Evolutionary conservation across 2,329 filamentous ascomycete genomes (phyloP), one percentile per base, ranked within the genome.

Genomic region (Fusarium piperis): DNA sequence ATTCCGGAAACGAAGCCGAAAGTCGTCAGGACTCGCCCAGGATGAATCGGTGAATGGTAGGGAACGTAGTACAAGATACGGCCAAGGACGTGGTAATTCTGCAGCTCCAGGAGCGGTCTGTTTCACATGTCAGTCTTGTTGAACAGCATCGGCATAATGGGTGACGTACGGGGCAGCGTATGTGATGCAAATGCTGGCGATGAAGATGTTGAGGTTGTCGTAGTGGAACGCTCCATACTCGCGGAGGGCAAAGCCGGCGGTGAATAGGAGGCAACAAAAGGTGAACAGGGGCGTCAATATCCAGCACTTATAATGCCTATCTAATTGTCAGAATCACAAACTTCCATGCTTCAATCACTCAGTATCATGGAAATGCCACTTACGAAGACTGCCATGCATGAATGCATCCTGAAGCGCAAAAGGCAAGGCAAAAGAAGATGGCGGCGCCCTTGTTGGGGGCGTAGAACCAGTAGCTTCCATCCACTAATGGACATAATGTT

Each of bases 71-170:
- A 88, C 20, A 92, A 82, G 13, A 90, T 82, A 5, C 89, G 85
- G 3, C 86, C 86, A 26, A 92, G 85, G 62, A 90, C 85, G 72
- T 89, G 85, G 78, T 91, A 91, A 74, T 91, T 90, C 62, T 87
- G 85, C 4, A 89, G 83, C 59, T 89, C 88, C 41, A 90, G 85
- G 3, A 91, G 82, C 0, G 89, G 89, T 16, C 86, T 86, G 48
- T 26, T 36, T 8, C 16, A 65, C 53, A 48, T 18, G 20, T 69
- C 11, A 71, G 46, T 57, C 26, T 32, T 13, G 18, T 51, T 9
- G 13, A 44, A 13, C 11, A 16, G 11, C 30, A 55, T 7, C 20
- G 41, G 26, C 20, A 32, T 26, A 3, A 32, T 20, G 23, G 20
- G 51, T 15, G 30, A 69, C 79, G 66, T 72, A 81, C 78, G 80